Percentiles rank a stretch among this genome's conserved stretches.
Evolutionary conservation across 306 rosid genomes (phyloP).

Genomic region (Sophora flavescens): DNA sequence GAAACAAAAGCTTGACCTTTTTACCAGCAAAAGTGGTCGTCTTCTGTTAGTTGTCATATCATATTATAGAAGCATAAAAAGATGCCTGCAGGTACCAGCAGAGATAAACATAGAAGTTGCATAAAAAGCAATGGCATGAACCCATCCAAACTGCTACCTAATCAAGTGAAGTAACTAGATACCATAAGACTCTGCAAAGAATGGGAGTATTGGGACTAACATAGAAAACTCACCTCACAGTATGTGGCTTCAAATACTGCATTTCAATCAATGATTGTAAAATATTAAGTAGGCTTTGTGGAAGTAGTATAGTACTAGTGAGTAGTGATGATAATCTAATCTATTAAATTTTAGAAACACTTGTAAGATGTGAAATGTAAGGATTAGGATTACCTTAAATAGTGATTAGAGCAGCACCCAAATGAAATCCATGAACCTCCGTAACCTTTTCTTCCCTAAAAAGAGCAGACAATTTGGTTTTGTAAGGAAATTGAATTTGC

Average conservation of each 20-base stretch:
- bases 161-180: slow-evolving; percentile 36
- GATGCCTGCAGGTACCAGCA: slow-evolving; percentile 62
- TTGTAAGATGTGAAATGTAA: too few species aligned
- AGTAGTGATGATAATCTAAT: too few species aligned
- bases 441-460: too few species aligned
- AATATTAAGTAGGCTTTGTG: too few species aligned
- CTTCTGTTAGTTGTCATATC: neutral
- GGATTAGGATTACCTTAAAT: too few species aligned
- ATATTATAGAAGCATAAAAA: slow-evolving; percentile 25
- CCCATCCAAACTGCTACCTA: slow-evolving; percentile 91
- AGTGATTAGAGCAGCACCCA: too few species aligned
- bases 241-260: slow-evolving; percentile 71
- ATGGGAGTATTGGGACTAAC: neutral
- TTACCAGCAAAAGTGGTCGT: slow-evolving; percentile 72
- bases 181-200: slow-evolving; percentile 32
- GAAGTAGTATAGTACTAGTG: too few species aligned
- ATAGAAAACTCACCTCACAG: slow-evolving; percentile 74
- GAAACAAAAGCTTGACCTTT: slow-evolving; percentile 16
- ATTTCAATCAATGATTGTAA: too few species aligned
- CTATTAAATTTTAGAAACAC: too few species aligned
- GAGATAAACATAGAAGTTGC: slow-evolving; percentile 78
- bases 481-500: too few species aligned
- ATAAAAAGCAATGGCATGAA: slow-evolving; percentile 75
- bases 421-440: too few species aligned
- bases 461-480: too few species aligned